Percentiles rank a stretch among this genome's conserved stretches.
Conservation (phyloP, 352 stramenopile genomes). For the Phytophthora vignae region DNA sequence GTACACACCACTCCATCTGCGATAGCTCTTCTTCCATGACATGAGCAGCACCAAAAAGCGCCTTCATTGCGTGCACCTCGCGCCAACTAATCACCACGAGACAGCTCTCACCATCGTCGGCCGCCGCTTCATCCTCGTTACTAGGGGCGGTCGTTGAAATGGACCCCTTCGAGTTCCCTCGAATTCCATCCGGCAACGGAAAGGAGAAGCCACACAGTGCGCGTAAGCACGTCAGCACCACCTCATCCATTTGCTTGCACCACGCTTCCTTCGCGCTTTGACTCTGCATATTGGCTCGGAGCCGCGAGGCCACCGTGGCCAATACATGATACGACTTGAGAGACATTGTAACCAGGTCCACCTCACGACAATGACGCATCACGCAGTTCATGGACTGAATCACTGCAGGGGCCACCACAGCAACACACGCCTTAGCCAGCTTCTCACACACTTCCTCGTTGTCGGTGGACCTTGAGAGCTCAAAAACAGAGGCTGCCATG, state of each 20-base stretch:
- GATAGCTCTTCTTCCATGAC: conserved; percentile 89
- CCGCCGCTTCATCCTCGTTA: conserved; percentile 42
- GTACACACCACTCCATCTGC: conserved; percentile 74
- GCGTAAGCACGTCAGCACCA: conserved; percentile 75
- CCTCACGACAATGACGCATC: conserved; percentile 83
- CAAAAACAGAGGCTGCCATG: conserved; percentile 76
- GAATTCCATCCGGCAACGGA: conserved; percentile 69
- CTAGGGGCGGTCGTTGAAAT: conserved; percentile 39
- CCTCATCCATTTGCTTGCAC: conserved; percentile 75
- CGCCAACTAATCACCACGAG: conserved; percentile 78
- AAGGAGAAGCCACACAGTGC: conserved; percentile 86
- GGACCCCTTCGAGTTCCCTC: conserved; percentile 49
- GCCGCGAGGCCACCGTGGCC: conserved; percentile 73
- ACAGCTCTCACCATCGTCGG: conserved; percentile 72
- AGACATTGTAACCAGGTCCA: conserved; percentile 83
- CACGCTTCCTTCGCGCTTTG: conserved; percentile 45
- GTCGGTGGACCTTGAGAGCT: conserved; percentile 63
- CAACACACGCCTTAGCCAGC: conserved; percentile 69
- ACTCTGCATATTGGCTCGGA: conserved; percentile 63
- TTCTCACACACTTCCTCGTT: conserved; percentile 55
- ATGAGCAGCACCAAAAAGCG: conserved; percentile 81
- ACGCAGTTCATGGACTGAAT: conserved; percentile 79
- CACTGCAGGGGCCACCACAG: conserved; percentile 69
- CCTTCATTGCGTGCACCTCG: conserved; percentile 91
- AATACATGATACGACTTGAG: conserved; percentile 89